Conservation (phyloP, 108 stramenopile species). For the Aureococcus anophagefferens region DNA sequence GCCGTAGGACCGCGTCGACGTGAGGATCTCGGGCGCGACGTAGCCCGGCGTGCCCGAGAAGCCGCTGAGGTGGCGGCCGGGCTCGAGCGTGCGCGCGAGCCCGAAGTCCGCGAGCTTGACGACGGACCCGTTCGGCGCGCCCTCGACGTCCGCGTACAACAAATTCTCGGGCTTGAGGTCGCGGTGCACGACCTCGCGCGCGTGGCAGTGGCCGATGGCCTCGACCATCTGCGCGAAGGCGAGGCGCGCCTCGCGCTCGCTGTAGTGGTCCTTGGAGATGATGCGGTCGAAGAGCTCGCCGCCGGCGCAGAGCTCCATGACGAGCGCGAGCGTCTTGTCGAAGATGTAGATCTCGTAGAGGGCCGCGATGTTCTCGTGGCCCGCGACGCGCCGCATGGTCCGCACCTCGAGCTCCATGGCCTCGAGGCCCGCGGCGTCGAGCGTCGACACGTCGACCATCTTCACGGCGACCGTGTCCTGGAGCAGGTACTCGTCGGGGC, state of each 20-base stretch:
- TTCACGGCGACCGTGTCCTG: no score
- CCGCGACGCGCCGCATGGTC: no score
- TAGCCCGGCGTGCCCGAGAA: constrained; percentile 55
- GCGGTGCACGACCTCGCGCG: constrained; percentile 50
- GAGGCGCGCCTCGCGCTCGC: constrained; percentile 33
- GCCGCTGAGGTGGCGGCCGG: constrained; percentile 48
- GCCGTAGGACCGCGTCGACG: constrained; percentile 25
- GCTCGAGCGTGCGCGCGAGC: constrained; percentile 34
- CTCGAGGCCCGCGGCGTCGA: no score
- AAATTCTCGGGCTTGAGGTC: constrained; percentile 67
- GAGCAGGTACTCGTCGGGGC: no score
- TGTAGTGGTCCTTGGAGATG: constrained; percentile 16
- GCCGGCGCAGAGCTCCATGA: constrained; percentile 69
- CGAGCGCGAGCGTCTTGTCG: constrained; percentile 61
- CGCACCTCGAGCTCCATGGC: no score
- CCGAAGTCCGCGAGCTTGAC: constrained; percentile 69
- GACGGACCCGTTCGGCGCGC: constrained; percentile 22
- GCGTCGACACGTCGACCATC: no score
- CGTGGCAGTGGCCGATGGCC: constrained; percentile 46
- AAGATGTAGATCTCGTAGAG: constrained; percentile 81
- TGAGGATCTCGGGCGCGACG: constrained; percentile 52
- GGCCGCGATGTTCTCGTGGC: no score
- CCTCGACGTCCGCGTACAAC: constrained; percentile 36
- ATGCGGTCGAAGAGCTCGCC: constrained; percentile 54
- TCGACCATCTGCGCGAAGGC: constrained; percentile 38